A percentile compares a stretch with the other conserved stretches of the same genome.
Evolutionary conservation across 768 basidiomycete species (phyloP).

Genomic region (Leccinellum rugosiceps): DNA sequence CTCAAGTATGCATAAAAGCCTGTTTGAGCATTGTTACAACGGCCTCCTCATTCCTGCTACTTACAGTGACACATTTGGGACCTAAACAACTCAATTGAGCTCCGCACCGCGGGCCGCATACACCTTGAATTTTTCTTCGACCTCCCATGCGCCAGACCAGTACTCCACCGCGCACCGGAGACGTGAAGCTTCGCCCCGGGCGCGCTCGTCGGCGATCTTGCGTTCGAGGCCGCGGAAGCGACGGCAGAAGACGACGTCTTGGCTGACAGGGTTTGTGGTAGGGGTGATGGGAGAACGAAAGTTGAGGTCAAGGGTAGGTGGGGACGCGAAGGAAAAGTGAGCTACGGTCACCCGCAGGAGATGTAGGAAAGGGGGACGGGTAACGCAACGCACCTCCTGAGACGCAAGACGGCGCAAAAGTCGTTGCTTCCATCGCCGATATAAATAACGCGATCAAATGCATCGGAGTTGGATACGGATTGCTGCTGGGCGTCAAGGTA

Average conservation of each 20-base stretch:
- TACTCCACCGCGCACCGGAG: constrained; percentile 72
- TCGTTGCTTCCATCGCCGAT: constrained; percentile 95
- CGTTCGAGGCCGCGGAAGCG: constrained; percentile 73
- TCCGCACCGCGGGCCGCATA: background rate
- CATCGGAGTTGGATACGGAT: constrained; percentile 23
- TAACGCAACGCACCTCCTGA: constrained; percentile 52
- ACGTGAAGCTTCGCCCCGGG: constrained; percentile 47
- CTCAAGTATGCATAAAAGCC: too few species aligned
- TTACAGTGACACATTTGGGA: background rate
- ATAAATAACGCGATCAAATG: constrained; percentile 80
- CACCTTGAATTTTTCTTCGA: constrained; percentile 72
- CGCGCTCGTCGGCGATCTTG: constrained; percentile 64
- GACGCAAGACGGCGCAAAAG: constrained; percentile 85
- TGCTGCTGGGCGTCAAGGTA: constrained; percentile 50
- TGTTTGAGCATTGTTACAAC: too few species aligned
- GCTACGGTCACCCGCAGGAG: background rate
- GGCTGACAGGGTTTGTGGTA: constrained; percentile 39
- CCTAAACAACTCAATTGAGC: background rate
- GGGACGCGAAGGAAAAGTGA: background rate
- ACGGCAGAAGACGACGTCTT: constrained; percentile 82
- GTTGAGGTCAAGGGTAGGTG: background rate
- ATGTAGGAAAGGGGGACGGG: background rate
- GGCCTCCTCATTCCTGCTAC: background rate
- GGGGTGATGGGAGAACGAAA: background rate
- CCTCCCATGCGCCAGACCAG: constrained; percentile 96